Evolutionary conservation across 2,329 filamentous ascomycete species (phyloP).

Genomic region (Pezicula carpinea): DNA sequence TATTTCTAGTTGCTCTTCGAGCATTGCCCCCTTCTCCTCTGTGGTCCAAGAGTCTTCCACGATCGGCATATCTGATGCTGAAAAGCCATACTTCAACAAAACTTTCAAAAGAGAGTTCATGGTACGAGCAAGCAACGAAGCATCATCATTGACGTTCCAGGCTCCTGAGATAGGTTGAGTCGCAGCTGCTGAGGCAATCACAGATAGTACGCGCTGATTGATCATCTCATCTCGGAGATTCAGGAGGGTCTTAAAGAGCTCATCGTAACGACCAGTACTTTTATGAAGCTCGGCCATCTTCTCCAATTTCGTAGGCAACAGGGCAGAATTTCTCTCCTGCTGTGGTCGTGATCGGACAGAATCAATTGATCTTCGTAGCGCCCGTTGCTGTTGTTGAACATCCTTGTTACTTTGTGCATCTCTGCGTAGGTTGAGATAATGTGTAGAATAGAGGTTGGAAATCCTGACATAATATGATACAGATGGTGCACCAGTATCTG

Average conservation of each 20-base stretch:
- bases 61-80: constrained; percentile 40
- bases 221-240: constrained; percentile 59
- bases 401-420: constrained; percentile 37
- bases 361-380: constrained; percentile 61
- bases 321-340: constrained; percentile 53
- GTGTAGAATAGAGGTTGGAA: constrained; percentile 67
- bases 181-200: constrained; percentile 45
- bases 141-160: constrained; percentile 48
- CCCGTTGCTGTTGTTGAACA: constrained; percentile 40
- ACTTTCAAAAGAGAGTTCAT: constrained; percentile 57
- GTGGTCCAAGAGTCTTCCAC: constrained; percentile 30
- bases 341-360: constrained; percentile 49
- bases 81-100: constrained; percentile 53
- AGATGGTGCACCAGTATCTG: constrained; percentile 25
- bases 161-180: constrained; percentile 45
- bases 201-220: constrained; percentile 50
- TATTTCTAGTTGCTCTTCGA: constrained; percentile 56
- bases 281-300: constrained; percentile 59
- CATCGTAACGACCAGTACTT: constrained; percentile 45
- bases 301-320: constrained; percentile 61
- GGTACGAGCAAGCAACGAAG: constrained; percentile 51
- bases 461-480: constrained; percentile 58
- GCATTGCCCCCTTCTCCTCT: constrained; percentile 50
- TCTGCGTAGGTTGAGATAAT: constrained; percentile 49
- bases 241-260: constrained; percentile 53